Evolutionary conservation across 805 yeast genomes (phyloP), one percentile per base, ranked within the genome.

Genomic region (Candida insectalens): DNA sequence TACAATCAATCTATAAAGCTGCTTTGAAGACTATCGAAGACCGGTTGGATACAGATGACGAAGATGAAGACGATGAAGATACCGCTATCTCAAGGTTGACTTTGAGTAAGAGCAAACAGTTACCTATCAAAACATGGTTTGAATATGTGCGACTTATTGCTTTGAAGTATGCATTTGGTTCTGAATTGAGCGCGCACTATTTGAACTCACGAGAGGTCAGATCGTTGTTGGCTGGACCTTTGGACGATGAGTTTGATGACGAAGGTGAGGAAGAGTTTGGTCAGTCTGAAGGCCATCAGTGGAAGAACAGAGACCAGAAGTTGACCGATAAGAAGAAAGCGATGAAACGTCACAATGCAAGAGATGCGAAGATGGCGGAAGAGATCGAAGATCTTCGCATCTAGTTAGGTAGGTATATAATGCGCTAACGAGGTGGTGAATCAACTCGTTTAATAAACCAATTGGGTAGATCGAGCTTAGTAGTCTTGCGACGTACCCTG

Each of bases 1-100:
- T 72, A 18, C 71, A 73, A 40, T 69, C 83, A 1, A 62, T 77
- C 1, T 74, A 77, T 51, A 62, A 77, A 46, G 80, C 77, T 38
- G 72, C 76, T 14, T 51, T 67, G 27, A 54, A 54, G 25, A 73
- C 80, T 0, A 56, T 77, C 8, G 62, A 60, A 33, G 47, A 48
- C 13, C 25, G 42, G 4, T 21, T 12, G 7, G 23, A 21, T 21
- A 21, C 23, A 8, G 23, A 21, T 8, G 23, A 12, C 39, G 53
- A 58, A 15, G 57, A 30, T 10, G 25, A 26, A 15, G 38, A 36
- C 8, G 35, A 38, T 8, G 27, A 39, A 6, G 41, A 38, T 19
- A 36, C 37, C n/a, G 36, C 37, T 2, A 32, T 52, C 14, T 43
- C 51, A 6, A 57, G 60, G 26, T 57, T 71, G 34, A 60, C 62